Conservation (phyloP, 2,329 filamentous ascomycete genomes). For the Stagonosporopsis tanaceti region DNA sequence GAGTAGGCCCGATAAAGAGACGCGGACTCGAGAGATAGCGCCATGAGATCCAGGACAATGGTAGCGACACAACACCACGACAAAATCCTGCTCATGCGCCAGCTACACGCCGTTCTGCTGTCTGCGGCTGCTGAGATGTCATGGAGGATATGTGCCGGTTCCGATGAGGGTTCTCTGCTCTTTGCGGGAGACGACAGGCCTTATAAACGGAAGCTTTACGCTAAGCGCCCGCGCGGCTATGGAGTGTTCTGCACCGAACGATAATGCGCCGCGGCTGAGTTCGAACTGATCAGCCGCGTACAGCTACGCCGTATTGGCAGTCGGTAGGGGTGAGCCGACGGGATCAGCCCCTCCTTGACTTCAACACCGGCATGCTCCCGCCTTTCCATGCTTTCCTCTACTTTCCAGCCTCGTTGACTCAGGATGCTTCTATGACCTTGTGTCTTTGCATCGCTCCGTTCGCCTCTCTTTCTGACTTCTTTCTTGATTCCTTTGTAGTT, state of each 20-base stretch:
- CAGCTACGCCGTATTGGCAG: slow-evolving; percentile 3
- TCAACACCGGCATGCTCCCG: slow-evolving; percentile 2
- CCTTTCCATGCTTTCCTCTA: neutral
- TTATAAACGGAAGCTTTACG: neutral
- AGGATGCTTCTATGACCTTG: neutral
- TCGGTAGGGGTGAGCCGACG: neutral
- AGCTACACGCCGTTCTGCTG: too few relatives aligned
- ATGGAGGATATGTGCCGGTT: neutral
- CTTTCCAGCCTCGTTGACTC: neutral
- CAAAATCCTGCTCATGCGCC: neutral
- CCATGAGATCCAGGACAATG: neutral
- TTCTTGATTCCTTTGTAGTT: neutral
- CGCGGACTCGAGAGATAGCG: neutral
- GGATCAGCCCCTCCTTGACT: slow-evolving; percentile 6
- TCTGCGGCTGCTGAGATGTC: neutral
- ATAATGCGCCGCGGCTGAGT: slow-evolving; percentile 1
- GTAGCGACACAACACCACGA: neutral
- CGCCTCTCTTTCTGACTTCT: neutral
- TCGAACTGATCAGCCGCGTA: neutral
- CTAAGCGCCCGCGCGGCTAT: slow-evolving; percentile 8
- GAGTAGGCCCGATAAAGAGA: neutral
- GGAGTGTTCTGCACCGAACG: neutral
- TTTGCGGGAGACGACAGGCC: neutral
- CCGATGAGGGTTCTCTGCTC: neutral
- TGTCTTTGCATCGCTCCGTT: neutral